Conservation (phyloP, 345 rosid species). For the Syzygium oleosum region DNA sequence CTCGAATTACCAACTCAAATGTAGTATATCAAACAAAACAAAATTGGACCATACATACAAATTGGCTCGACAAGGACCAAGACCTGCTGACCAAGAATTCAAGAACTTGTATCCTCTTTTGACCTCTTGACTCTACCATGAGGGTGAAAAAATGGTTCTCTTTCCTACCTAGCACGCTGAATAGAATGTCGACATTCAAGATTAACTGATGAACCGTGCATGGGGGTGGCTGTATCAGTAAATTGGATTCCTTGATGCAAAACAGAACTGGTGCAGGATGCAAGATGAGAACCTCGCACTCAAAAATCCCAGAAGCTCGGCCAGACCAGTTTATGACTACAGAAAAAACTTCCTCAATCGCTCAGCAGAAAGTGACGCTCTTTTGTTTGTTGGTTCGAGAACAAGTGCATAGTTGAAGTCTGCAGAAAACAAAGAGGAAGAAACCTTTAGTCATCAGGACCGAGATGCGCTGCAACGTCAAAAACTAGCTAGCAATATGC, state of each 20-base stretch:
- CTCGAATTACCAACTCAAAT: neutral
- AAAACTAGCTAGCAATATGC: neutral
- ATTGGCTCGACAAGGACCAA: neutral
- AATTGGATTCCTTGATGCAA: neutral
- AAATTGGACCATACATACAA: slow-evolving; percentile 27
- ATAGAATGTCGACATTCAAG: neutral
- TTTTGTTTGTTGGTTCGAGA: slow-evolving; percentile 92
- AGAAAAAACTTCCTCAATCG: slow-evolving; percentile 57
- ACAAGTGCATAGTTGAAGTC: slow-evolving; percentile 81
- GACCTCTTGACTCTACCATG: neutral
- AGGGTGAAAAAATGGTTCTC: neutral
- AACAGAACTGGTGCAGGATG: neutral
- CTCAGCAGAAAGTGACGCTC: slow-evolving; percentile 72
- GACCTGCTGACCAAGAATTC: neutral
- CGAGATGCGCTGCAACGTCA: neutral
- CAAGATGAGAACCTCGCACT: neutral
- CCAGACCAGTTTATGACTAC: neutral
- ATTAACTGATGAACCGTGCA: neutral
- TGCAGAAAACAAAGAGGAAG: slow-evolving; percentile 18
- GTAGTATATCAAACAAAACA: slow-evolving; percentile 6
- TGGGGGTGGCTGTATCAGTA: neutral
- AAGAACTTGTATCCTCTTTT: neutral
- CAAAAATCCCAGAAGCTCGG: neutral
- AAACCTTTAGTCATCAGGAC: neutral
- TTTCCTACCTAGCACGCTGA: neutral